phyloP scores from a whole-genome alignment of 2,329 filamentous ascomycete species.

The Apiospora saccharicola region DNA sequence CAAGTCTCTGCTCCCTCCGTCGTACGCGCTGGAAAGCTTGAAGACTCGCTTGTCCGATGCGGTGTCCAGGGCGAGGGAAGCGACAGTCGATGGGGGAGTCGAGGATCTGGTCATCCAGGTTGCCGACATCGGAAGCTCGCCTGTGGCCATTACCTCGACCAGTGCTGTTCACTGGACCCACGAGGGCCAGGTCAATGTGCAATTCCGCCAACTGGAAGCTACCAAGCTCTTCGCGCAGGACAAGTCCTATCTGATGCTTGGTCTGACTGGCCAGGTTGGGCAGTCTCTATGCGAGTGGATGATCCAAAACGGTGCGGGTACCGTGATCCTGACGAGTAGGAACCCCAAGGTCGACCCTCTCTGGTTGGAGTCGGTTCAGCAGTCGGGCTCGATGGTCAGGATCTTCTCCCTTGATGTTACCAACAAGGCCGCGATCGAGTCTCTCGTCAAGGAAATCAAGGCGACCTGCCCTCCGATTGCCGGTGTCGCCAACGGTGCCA shows the following conservation, averaged over 20 bases:
- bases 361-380: neutral
- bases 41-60: too few species aligned
- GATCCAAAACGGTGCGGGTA: neutral
- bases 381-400: neutral
- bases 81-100: too few species aligned
- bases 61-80: too few species aligned
- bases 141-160: too few species aligned
- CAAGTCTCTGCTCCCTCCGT: too few species aligned
- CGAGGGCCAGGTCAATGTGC: too few species aligned
- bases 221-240: neutral
- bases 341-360: neutral
- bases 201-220: neutral
- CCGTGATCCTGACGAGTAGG: neutral
- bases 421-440: too few species aligned
- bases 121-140: too few species aligned
- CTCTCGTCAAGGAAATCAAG: neutral
- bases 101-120: too few species aligned
- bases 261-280: neutral
- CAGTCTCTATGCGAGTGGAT: slow-evolving; percentile 12
- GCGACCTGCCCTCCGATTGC: neutral
- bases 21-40: too few species aligned
- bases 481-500: neutral
- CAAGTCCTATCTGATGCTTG: neutral
- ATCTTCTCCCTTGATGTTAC: neutral
- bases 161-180: too few species aligned